Evolutionary conservation across 257 asterid genomes (phyloP).

Genomic region (Coffea canephora): DNA sequence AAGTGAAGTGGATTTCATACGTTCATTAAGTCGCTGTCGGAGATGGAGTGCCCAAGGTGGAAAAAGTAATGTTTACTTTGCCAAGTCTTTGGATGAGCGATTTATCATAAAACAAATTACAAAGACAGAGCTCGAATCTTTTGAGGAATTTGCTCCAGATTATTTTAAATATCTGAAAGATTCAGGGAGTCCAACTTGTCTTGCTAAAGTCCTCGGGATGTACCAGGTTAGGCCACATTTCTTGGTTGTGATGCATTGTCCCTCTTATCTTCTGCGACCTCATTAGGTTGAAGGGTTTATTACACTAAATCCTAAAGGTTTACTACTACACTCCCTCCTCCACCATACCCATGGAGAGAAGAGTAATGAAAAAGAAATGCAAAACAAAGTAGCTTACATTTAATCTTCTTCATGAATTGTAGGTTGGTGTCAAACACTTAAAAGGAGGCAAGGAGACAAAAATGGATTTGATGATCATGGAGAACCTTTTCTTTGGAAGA

Average conservation of each 20-base stretch:
- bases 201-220: conserved; percentile 89
- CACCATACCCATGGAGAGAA: neutral
- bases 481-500: conserved; percentile 81
- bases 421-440: conserved; percentile 62
- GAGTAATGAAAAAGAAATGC: neutral
- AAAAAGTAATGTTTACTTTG: conserved; percentile 91
- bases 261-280: neutral
- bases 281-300: neutral
- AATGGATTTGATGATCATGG: conserved; percentile 97
- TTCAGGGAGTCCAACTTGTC: conserved; percentile 89
- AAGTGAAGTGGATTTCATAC: conserved; percentile 57
- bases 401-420: conserved; percentile 8
- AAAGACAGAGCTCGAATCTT: conserved; percentile 90
- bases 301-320: neutral
- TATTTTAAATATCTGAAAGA: conserved; percentile 73
- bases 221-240: conserved; percentile 60
- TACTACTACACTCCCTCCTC: neutral
- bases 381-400: neutral
- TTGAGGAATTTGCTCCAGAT: conserved; percentile 67
- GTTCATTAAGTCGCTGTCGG: conserved; percentile 80
- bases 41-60: conserved; percentile 98
- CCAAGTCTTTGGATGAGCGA: conserved; percentile 82
- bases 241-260: neutral
- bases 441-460: conserved; percentile 86
- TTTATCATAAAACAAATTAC: conserved; percentile 87